phyloP scores from a whole-genome alignment of 257 asterid species.

The Solanum pimpinellifolium region DNA sequence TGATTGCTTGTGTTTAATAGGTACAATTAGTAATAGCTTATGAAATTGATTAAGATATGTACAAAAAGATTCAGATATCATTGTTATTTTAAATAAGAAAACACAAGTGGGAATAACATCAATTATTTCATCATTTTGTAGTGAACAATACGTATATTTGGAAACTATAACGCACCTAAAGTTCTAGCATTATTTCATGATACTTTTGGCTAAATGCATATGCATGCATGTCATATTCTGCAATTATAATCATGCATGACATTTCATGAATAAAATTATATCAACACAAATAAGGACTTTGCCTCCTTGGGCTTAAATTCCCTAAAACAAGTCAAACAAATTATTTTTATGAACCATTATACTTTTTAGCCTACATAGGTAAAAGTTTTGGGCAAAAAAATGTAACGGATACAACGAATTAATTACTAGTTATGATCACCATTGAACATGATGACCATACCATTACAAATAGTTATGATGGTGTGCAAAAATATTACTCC shows the following conservation, averaged over 20 bases:
- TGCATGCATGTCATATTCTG: background rate
- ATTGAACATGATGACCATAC: background rate
- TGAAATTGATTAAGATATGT: background rate
- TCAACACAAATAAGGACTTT: background rate
- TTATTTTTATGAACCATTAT: background rate
- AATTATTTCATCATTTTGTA: background rate
- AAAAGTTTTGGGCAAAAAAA: background rate
- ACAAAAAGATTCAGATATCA: background rate
- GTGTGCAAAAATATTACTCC: background rate
- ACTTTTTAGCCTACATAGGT: background rate
- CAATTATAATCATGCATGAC: conserved; percentile 2
- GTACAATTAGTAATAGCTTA: background rate
- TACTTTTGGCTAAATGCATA: background rate
- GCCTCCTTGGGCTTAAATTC: background rate
- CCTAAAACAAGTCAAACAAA: background rate
- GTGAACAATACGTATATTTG: background rate
- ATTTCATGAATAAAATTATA: background rate
- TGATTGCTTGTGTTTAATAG: too few relatives aligned
- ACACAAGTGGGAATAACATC: background rate
- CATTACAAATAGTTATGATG: background rate
- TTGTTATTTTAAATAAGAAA: background rate
- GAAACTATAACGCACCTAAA: background rate
- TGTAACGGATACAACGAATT: background rate
- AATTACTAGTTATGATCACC: background rate
- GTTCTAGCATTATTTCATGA: background rate